Conservation (phyloP, 2,329 filamentous ascomycete genomes). For the Pseudocercospora macadamiae region DNA sequence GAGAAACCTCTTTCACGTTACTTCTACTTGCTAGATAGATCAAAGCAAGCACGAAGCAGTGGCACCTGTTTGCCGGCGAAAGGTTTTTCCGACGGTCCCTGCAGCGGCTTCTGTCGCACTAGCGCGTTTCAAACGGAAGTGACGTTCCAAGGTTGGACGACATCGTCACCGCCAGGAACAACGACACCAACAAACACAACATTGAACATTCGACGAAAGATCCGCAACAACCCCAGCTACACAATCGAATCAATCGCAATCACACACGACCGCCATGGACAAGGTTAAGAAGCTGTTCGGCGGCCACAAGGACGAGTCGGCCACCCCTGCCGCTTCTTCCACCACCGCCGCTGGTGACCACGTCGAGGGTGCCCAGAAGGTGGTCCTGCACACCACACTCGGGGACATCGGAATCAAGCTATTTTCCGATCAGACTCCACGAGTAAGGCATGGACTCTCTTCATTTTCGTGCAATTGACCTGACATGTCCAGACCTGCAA, state of each 20-base stretch:
- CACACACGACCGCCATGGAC: constrained; percentile 22
- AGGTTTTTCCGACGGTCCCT: neutral
- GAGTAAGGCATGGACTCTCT: constrained; percentile 21
- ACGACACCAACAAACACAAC: neutral
- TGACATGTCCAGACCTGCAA: constrained; percentile 34
- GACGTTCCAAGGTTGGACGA: neutral
- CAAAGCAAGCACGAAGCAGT: too few relatives aligned
- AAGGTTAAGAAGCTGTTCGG: constrained; percentile 30
- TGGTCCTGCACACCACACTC: constrained; percentile 38
- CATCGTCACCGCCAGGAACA: neutral
- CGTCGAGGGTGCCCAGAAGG: constrained; percentile 30
- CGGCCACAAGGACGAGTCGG: constrained; percentile 17
- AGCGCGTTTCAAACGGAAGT: neutral
- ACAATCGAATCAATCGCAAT: too few relatives aligned
- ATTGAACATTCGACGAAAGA: neutral
- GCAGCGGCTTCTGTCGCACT: neutral
- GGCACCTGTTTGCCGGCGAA: neutral
- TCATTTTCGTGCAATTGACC: neutral
- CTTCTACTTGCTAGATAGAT: too few relatives aligned
- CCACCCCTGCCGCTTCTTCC: constrained; percentile 11
- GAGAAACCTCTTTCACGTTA: neutral
- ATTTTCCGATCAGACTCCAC: constrained; percentile 37
- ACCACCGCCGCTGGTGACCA: constrained; percentile 14
- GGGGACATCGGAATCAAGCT: constrained; percentile 40
- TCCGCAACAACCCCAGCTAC: neutral